These are phyloP conservation scores for Begonia masoniana DNA, from an alignment of 306 rosid species.

Conservation along the genomic window DNA sequence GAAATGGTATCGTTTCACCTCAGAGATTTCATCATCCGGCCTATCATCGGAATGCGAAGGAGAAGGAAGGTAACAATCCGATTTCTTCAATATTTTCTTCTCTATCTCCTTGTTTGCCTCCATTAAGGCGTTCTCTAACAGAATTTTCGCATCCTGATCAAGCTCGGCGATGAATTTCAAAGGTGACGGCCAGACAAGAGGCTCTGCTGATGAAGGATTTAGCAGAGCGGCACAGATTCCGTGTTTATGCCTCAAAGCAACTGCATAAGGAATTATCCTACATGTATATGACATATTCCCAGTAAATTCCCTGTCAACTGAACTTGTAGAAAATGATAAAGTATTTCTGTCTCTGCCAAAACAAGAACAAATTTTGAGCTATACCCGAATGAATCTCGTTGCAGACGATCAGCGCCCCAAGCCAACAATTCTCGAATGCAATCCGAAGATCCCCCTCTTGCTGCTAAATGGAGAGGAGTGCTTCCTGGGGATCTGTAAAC, in stretches of 20 bases:
- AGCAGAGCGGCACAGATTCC: conserved; percentile 82
- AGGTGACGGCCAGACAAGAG: conserved; percentile 98
- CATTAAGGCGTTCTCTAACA: conserved; percentile 78
- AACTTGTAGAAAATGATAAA: no score
- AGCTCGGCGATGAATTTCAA: conserved; percentile 87
- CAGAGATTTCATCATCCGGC: conserved; percentile 50
- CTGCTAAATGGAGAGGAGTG: conserved; percentile 94
- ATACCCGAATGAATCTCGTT: conserved; percentile 92
- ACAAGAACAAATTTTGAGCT: neutral
- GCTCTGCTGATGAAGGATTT: conserved; percentile 83
- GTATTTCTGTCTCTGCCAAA: neutral
- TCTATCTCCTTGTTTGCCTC: conserved; percentile 84
- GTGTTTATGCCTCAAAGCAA: conserved; percentile 69
- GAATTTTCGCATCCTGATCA: conserved; percentile 63
- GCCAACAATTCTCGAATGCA: conserved; percentile 78
- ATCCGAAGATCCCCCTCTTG: conserved; percentile 87
- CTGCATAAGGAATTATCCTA: conserved; percentile 80
- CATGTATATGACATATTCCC: neutral
- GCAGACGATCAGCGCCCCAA: conserved; percentile 97
- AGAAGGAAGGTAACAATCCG: conserved; percentile 41
- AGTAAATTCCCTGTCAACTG: no score
- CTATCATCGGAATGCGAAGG: conserved; percentile 48
- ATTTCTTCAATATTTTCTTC: conserved; percentile 63
- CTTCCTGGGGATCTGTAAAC: conserved; percentile 75
- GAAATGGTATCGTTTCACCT: conserved; percentile 28